These are phyloP conservation scores for Melampsora americana DNA, from an alignment of 1,284 basidiomycete species.

Conservation along the genomic window DNA sequence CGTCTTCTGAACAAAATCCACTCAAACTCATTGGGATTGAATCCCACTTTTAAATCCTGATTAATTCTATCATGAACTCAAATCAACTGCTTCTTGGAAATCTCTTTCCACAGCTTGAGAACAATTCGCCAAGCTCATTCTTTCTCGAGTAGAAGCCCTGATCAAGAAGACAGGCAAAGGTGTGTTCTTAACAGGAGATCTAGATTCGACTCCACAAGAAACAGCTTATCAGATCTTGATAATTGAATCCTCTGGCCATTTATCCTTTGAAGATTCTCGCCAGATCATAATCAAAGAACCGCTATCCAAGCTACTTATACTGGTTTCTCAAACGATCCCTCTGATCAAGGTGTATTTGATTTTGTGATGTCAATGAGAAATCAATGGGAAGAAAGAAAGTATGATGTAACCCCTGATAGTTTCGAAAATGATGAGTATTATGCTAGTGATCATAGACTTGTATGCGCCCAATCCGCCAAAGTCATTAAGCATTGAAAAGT, in stretches of 20 bases:
- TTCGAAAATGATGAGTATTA: constrained; percentile 46
- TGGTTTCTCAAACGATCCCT: constrained; percentile 46
- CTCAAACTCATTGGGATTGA: no score
- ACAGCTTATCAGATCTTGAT: constrained; percentile 48
- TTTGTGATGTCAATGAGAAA: constrained; percentile 43
- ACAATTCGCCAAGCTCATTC: constrained; percentile 47
- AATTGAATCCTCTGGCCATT: constrained; percentile 27
- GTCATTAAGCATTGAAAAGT: no score
- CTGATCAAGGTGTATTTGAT: constrained; percentile 47
- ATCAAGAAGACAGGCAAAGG: constrained; percentile 25
- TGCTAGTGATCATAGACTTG: constrained; percentile 37
- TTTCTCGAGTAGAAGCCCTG: not conserved
- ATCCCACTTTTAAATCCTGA: no score
- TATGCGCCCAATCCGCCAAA: constrained; percentile 11
- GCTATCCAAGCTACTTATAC: constrained; percentile 48
- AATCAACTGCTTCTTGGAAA: no score
- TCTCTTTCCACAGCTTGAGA: constrained; percentile 38
- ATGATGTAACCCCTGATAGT: constrained; percentile 48
- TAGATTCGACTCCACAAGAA: constrained; percentile 49
- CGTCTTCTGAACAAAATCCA: not conserved
- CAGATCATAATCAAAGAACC: constrained; percentile 44
- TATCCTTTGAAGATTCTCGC: constrained; percentile 12
- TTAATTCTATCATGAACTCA: no score
- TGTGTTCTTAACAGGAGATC: constrained; percentile 47
- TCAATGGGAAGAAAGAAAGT: constrained; percentile 46